Base-by-base conservation (phyloP, 2,329 filamentous ascomycete genomes). In the Nothopassalora personata region DNA sequence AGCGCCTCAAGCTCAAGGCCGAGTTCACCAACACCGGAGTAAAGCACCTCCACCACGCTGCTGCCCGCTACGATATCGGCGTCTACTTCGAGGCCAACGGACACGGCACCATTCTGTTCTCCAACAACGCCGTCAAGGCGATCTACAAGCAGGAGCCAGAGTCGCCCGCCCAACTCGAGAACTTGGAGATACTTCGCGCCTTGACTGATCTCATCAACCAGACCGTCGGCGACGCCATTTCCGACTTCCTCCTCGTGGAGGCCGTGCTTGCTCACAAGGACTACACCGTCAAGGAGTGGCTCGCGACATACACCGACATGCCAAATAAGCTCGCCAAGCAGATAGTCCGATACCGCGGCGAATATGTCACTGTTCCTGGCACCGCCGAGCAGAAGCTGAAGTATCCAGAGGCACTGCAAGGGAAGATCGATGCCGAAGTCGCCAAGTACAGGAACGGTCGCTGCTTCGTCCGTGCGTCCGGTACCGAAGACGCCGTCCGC, bases 61-160 rank as follows among this genome's bases (percentile, higher is more conserved):
- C 94, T 43, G 86, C 90, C 70, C 90, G 92, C 66, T 96, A 95
- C 68, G 94, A 99, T 70, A 87, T 97, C 57, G 94, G 94, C 58
- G 91, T 97, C 54, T 99, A 99, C 79, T 99, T 99, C 70, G 94
- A 99, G 79, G 94, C 94, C 65, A 99, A 99, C 73, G 94, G 94
- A 31, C 94, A 99, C 75, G 94, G 94, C 65, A 99, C 94, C 9
- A 89, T 97, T 36, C 87, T 97, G 56, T 99, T 99, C 81, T 96
- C 90, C 0, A 84, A 88, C 59, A 86, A 90, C 60, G 93, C 93
- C 4, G 79, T 93, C 50, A 87, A 88, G 67, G 82, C 84, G 52
- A 95, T 99, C 77, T 83, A 82, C 66, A 88, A 85, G 68, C 88
- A 88, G 61, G 83, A 91, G 71, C 92, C 94, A 5, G 88, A 95